These are phyloP conservation scores for Misopates orontium DNA, from an alignment of 257 asterid species.

Conservation along the genomic window DNA sequence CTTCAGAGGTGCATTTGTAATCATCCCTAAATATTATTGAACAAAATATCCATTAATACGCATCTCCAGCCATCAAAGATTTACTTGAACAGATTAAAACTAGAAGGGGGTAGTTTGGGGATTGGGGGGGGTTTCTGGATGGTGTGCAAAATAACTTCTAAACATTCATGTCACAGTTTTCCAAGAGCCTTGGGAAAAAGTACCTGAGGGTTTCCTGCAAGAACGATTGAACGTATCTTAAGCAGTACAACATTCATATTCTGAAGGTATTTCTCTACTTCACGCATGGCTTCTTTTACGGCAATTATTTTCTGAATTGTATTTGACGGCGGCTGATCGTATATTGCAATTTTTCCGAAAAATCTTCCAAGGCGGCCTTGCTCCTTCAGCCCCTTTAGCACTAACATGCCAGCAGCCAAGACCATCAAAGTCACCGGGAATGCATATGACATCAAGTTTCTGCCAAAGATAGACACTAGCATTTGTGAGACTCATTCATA, in stretches of 20 bases:
- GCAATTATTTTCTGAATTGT: constrained; percentile 92
- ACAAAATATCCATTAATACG: no score
- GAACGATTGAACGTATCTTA: constrained; percentile 74
- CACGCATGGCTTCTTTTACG: constrained; percentile 88
- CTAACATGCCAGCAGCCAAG: constrained; percentile 69
- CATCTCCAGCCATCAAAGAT: no score
- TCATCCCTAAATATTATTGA: no score
- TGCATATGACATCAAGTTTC: constrained; percentile 74
- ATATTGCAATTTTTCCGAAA: constrained; percentile 83
- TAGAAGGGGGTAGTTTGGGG: no score
- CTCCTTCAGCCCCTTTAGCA: constrained; percentile 88
- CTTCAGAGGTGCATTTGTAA: no score
- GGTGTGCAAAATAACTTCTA: not conserved
- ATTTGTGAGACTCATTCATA: not conserved
- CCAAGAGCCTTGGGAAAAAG: not conserved
- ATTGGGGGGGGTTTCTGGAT: no score
- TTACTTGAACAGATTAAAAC: no score
- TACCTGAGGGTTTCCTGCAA: constrained; percentile 97
- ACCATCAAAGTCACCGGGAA: constrained; percentile 77
- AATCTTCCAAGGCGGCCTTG: constrained; percentile 97
- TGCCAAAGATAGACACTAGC: constrained; percentile 35
- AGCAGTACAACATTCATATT: constrained; percentile 76
- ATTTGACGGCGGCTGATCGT: constrained; percentile 94
- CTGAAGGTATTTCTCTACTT: constrained; percentile 82
- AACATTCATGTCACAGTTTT: no score